Base-by-base conservation (phyloP, 306 rosid species). In the Cucurbita argyrosperma region DNA sequence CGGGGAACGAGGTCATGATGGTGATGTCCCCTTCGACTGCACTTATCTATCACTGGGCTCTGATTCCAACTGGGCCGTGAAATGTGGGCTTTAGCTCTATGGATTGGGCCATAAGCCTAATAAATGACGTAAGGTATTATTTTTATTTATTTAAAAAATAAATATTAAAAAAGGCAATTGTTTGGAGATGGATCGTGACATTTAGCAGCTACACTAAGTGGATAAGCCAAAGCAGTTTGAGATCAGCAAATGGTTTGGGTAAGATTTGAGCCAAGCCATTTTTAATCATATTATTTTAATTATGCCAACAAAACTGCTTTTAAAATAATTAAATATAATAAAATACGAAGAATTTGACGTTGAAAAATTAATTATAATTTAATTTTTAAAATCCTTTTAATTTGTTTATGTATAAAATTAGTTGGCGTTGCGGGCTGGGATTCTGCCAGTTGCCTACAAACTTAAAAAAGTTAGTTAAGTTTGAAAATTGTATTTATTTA, bases 1-100 rank as follows among this genome's bases (percentile, higher is more conserved):
- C 85, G 79, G 83, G 46, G 80, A 53, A 30, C 74, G 74, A 76
- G 73, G 81, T 38, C 66, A 65, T 50, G 78, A 55, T 73, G 80
- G 83, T 84, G 19, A 9, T 16, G 39, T 57, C 26, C 23, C 51
- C 18, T 53, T 54, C 30, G 10, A 35, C 42, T 50, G 43, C 10
- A 46, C 18, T 7, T 3, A 5, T 5, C 57, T 4, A 56, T 18
- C 51, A 43, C 76, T 68, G 57, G 23, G 57, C 43, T 68, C 23
- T 10, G 21, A 46, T 23, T 7, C 14, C 1, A 68, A 46, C 49
- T 46, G 57, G 57, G 74, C 57, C 50, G 51, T 60, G 21, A 4
- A 5, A 19, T 10, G 35, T 43, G 55, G 50, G 4, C 4, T 30
- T 30, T 30, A 30, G 35, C 35, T 30, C 35, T 2, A 3, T 30